phyloP scores from a whole-genome alignment of 169 alveolate genomes.

The Sarcocystis neurona region DNA sequence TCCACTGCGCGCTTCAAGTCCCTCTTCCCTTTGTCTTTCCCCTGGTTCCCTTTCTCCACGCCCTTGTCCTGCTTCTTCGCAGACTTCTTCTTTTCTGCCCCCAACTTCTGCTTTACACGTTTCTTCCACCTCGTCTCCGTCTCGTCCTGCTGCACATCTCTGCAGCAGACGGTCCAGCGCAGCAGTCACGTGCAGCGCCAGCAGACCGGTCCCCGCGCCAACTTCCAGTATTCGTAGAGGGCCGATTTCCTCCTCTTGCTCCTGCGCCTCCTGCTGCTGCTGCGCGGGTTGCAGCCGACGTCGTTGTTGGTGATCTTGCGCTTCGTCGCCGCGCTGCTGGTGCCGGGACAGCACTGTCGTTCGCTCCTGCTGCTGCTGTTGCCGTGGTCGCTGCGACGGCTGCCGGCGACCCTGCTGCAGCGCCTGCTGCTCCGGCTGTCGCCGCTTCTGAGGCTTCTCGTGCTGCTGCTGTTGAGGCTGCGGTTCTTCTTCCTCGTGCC shows the following conservation, averaged over 20 bases:
- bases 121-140: too few relatives aligned
- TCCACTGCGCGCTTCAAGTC: too few relatives aligned
- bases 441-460: neutral
- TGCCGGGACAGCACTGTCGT: neutral
- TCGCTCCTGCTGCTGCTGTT: slow-evolving; percentile 16
- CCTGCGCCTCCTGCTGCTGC: neutral
- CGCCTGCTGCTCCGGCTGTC: neutral
- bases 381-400: neutral
- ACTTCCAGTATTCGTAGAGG: slow-evolving; percentile 17
- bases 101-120: too few relatives aligned
- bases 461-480: neutral
- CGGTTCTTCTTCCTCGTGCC: neutral
- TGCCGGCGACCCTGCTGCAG: neutral
- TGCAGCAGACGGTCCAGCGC: neutral
- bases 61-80: too few relatives aligned
- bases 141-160: too few relatives aligned
- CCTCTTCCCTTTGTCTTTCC: too few relatives aligned
- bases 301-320: too few relatives aligned
- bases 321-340: slow-evolving; percentile 3
- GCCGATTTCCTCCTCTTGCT: neutral
- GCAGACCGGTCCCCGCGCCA: slow-evolving; percentile 22
- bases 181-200: neutral
- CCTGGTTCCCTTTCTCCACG: too few relatives aligned
- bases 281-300: neutral
- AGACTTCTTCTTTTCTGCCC: too few relatives aligned